phyloP scores from a whole-genome alignment of 2,329 filamentous ascomycete species.

The Ophiosphaerella narmari region DNA sequence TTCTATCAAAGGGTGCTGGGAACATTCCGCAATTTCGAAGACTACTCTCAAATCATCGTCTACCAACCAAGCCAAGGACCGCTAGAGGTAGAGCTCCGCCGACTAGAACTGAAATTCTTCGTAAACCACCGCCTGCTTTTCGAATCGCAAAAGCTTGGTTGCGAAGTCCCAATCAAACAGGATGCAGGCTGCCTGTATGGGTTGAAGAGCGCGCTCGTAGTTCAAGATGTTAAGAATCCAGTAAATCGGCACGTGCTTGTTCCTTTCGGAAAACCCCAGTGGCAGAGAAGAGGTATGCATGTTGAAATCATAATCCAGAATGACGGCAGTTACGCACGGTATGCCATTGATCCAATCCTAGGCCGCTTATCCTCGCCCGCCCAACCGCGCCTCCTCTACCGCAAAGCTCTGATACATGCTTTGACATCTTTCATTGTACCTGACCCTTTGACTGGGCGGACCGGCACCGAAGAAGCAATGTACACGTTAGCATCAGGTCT shows the following conservation, averaged over 20 bases:
- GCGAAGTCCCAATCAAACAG: slow-evolving; percentile 53
- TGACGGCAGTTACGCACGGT: slow-evolving; percentile 53
- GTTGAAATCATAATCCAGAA: slow-evolving; percentile 48
- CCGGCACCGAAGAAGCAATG: slow-evolving; percentile 60
- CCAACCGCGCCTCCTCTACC: slow-evolving; percentile 60
- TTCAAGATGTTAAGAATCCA: slow-evolving; percentile 52
- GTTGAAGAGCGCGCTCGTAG: slow-evolving; percentile 61
- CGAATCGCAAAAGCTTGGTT: slow-evolving; percentile 55
- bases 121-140: slow-evolving; percentile 55
- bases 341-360: slow-evolving; percentile 59
- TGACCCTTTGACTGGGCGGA: slow-evolving; percentile 60
- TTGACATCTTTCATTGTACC: slow-evolving; percentile 62
- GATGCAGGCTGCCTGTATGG: slow-evolving; percentile 66
- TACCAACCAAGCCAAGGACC: slow-evolving; percentile 47
- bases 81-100: slow-evolving; percentile 57
- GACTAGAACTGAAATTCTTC: slow-evolving; percentile 59
- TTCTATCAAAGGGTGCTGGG: too few species aligned
- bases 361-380: slow-evolving; percentile 62
- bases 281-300: slow-evolving; percentile 45
- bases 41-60: slow-evolving; percentile 49
- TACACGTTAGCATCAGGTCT: slow-evolving; percentile 55
- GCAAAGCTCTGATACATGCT: slow-evolving; percentile 64
- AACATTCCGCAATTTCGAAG: slow-evolving; percentile 51
- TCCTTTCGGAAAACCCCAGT: slow-evolving; percentile 51
- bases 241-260: slow-evolving; percentile 58